Conservation (phyloP, 805 yeast genomes). For the Candida peoriensis region DNA sequence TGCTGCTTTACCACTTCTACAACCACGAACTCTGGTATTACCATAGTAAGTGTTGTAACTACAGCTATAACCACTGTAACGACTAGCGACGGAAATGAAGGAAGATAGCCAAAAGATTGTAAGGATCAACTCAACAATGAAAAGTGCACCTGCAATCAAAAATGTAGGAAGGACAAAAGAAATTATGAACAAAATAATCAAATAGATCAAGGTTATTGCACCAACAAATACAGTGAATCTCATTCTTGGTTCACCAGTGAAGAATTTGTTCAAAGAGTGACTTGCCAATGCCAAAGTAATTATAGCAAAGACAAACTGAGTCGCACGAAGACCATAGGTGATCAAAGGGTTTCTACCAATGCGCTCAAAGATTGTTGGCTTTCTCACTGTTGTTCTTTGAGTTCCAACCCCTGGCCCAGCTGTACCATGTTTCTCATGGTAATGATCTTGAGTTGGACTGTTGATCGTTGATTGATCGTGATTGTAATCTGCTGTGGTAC, state of each 20-base stretch:
- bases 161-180: conserved; percentile 16
- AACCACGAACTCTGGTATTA: conserved; percentile 16
- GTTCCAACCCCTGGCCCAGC: background rate
- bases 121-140: conserved; percentile 25
- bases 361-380: no score
- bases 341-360: conserved; percentile 8
- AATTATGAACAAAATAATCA: conserved; percentile 18
- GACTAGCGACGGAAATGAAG: conserved; percentile 29
- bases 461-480: conserved; percentile 22
- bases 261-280: conserved; percentile 20
- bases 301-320: conserved; percentile 24
- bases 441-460: conserved; percentile 16
- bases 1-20: conserved; percentile 27
- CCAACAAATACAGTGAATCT: conserved; percentile 28
- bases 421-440: conserved; percentile 12
- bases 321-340: conserved; percentile 14
- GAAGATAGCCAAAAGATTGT: conserved; percentile 29
- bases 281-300: conserved; percentile 27
- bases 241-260: conserved; percentile 24
- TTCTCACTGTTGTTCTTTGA: no score
- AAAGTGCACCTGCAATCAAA: conserved; percentile 23
- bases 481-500: conserved; percentile 4
- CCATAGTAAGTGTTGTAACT: conserved; percentile 15
- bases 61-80: conserved; percentile 27
- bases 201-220: conserved; percentile 26